Evolutionary conservation across 2,329 filamentous ascomycete genomes (phyloP).

Genomic region (Teratosphaeria pseudoeucalypti): DNA sequence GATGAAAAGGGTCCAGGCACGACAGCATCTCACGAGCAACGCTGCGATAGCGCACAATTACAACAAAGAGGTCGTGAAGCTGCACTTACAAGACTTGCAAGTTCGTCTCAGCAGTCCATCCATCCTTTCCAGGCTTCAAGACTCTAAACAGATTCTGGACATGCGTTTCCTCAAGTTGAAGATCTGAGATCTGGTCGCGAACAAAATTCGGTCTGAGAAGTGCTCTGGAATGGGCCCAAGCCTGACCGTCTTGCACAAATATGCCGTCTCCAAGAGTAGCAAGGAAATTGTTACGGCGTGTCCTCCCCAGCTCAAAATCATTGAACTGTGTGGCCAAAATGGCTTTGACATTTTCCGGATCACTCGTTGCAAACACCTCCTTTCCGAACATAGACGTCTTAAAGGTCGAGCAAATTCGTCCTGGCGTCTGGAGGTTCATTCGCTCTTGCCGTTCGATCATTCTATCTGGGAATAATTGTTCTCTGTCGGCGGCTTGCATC

Average conservation of each 20-base stretch:
- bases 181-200: constrained; percentile 28
- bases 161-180: constrained; percentile 27
- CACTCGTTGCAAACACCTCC: constrained; percentile 21
- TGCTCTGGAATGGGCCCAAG: constrained; percentile 26
- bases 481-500: constrained; percentile 19
- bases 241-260: constrained; percentile 25
- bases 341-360: constrained; percentile 31
- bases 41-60: neutral
- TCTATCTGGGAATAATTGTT: constrained; percentile 19
- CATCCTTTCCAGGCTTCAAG: constrained; percentile 10
- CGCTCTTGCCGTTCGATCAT: constrained; percentile 15
- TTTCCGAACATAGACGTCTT: constrained; percentile 15
- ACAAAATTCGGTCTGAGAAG: constrained; percentile 30
- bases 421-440: constrained; percentile 13
- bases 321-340: constrained; percentile 23
- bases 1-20: too few species aligned
- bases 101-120: constrained; percentile 22
- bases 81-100: constrained; percentile 22
- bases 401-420: constrained; percentile 20
- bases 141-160: constrained; percentile 25
- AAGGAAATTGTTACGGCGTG: constrained; percentile 20
- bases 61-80: too few species aligned
- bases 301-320: constrained; percentile 22
- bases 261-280: constrained; percentile 24
- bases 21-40: neutral